These are phyloP conservation scores for Phytopythium litorale DNA, from an alignment of 352 stramenopile genomes.

Conservation along the genomic window DNA sequence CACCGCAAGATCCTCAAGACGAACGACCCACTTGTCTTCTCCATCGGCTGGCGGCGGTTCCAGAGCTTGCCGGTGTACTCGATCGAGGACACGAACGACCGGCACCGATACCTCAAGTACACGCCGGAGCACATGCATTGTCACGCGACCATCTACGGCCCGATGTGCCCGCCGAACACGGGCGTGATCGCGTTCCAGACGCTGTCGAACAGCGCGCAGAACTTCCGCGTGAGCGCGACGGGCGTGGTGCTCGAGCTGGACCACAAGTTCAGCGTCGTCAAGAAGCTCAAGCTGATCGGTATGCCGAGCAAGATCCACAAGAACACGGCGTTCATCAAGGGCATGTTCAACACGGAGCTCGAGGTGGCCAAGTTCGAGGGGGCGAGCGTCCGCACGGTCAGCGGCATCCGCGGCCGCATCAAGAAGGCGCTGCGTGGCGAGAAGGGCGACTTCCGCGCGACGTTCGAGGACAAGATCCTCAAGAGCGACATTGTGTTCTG, in stretches of 20 bases:
- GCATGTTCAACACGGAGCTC: constrained; percentile 95
- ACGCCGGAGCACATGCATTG: constrained; percentile 99
- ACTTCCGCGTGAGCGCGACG: constrained; percentile 97
- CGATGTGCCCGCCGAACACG: constrained; percentile 95
- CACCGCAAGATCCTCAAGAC: constrained; percentile 98
- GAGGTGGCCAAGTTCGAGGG: constrained; percentile 98
- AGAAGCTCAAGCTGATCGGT: constrained; percentile 99
- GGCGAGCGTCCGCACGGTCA: constrained; percentile 97
- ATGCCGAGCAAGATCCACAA: constrained; percentile 98
- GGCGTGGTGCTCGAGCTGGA: constrained; percentile 97
- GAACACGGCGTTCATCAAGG: constrained; percentile 98
- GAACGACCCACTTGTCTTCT: constrained; percentile 98
- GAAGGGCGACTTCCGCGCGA: constrained; percentile 97
- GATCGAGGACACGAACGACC: constrained; percentile 97
- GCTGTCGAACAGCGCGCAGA: constrained; percentile 86
- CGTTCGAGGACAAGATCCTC: constrained; percentile 99
- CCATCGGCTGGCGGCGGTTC: constrained; percentile 98
- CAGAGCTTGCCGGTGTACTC: constrained; percentile 98
- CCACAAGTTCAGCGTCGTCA: constrained; percentile 97
- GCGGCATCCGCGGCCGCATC: constrained; percentile 96
- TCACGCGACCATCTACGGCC: constrained; percentile 96
- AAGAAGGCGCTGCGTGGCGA: constrained; percentile 95
- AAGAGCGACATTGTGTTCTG: constrained; percentile 99
- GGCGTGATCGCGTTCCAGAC: constrained; percentile 97
- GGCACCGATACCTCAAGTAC: constrained; percentile 97